Base-by-base conservation (phyloP, 2,329 filamentous ascomycete species). In the Neonectria ditissima region DNA sequence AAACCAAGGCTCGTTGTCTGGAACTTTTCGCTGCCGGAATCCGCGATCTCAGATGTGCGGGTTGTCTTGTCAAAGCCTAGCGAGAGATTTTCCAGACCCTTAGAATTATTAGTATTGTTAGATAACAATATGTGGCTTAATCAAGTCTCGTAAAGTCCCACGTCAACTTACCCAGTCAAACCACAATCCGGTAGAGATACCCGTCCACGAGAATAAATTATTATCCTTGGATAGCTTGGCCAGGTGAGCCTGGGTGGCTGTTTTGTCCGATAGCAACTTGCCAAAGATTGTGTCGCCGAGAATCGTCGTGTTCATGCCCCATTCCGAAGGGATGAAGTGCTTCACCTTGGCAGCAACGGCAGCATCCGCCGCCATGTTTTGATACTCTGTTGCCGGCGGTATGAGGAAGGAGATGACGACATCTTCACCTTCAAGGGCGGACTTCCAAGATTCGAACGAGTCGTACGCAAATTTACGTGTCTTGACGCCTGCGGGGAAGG, bases 301-400 rank as follows among this genome's bases (percentile, higher is more conserved):
- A 18, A 59, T 59, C 18, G 34, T 52, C 24, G 55, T 59, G 45
- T 52, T 14, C 55, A 59, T 59, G 10, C 55, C 47, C 55, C 55
- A 59, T 52, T 59, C 55, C 1, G 55, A 59, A 1, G 55, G 45
- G 16, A 59, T 52, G 22, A 59, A 59, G 2, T 26, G 32, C 10
- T 34, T 51, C 47, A 59, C 55, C 55, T 34, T 44, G n/a, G 55
- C 55, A 43, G 45, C 47, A 32, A 52, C 47, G 9, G 55, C 45
- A 44, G 55, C 55, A 5, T 59, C 47, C 1, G 55, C 55, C 5
- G 55, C 55, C 18, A 59, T 3, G 22, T 4, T 34, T 43, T 59
- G 55, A 22, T 37, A 44, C 2, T 52, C 24, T 1, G 47, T 59
- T 18, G 26, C 45, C 3, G 47, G 47, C 9, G 55, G 37, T 8